Conservation (phyloP, 768 basidiomycete genomes). For the Mycena olivaceomarginata region DNA sequence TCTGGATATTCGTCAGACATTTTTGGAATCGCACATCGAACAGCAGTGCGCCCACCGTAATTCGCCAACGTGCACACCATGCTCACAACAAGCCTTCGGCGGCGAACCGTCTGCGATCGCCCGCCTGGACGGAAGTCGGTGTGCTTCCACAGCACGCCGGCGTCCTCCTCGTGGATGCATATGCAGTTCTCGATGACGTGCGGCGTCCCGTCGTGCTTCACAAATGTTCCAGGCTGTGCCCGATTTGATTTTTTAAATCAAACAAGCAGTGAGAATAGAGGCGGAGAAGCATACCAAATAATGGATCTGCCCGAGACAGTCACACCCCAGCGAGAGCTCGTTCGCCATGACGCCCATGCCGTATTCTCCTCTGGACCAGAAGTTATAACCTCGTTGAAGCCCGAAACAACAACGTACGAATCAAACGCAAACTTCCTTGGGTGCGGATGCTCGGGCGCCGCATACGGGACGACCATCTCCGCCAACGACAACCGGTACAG, state of each 20-base stretch:
- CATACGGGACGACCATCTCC: slow-evolving; percentile 97
- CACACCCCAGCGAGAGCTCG: slow-evolving; percentile 90
- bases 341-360: slow-evolving; percentile 96
- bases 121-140: slow-evolving; percentile 92
- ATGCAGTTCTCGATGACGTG: slow-evolving; percentile 89
- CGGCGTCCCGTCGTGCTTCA: slow-evolving; percentile 84
- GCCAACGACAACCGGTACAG: slow-evolving; percentile 90
- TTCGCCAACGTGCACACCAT: slow-evolving; percentile 95
- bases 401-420: slow-evolving; percentile 65
- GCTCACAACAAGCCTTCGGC: slow-evolving; percentile 89
- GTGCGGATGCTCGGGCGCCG: slow-evolving; percentile 90
- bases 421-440: slow-evolving; percentile 94
- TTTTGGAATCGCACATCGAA: no score
- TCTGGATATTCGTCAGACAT: slow-evolving; percentile 63
- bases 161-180: slow-evolving; percentile 96
- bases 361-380: slow-evolving; percentile 81
- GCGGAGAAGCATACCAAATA: slow-evolving; percentile 74
- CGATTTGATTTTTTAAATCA: not conserved
- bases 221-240: slow-evolving; percentile 80
- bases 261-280: not conserved
- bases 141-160: slow-evolving; percentile 93
- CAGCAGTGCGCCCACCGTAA: slow-evolving; percentile 71
- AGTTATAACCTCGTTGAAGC: no score
- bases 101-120: slow-evolving; percentile 85
- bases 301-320: slow-evolving; percentile 91